Conservation (phyloP, 768 basidiomycete genomes). For the Imleria badia region DNA sequence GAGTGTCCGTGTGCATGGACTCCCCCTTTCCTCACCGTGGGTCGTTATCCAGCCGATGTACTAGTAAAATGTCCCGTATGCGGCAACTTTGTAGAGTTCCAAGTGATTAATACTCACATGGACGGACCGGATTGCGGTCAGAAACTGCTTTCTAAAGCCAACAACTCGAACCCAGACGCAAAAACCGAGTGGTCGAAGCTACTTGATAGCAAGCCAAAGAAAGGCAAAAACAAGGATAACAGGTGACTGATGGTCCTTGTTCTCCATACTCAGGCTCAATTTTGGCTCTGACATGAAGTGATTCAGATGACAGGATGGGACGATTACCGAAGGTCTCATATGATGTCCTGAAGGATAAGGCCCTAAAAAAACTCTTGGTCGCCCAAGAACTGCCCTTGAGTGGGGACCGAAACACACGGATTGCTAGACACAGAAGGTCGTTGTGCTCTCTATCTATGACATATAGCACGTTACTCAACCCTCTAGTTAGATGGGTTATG, state of each 20-base stretch:
- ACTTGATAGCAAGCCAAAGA: slow-evolving; percentile 30
- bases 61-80: slow-evolving; percentile 67
- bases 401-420: slow-evolving; percentile 52
- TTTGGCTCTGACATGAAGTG: slow-evolving; percentile 18
- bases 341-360: slow-evolving; percentile 58
- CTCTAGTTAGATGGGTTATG: slow-evolving; percentile 57
- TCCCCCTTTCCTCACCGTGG: neutral
- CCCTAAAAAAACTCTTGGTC: slow-evolving; percentile 53
- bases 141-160: slow-evolving; percentile 14
- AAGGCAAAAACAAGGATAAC: slow-evolving; percentile 44
- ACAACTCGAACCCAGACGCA: slow-evolving; percentile 23
- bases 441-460: too few species aligned
- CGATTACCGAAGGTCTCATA: slow-evolving; percentile 68
- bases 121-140: slow-evolving; percentile 51
- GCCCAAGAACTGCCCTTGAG: slow-evolving; percentile 49
- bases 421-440: slow-evolving; percentile 61
- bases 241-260: slow-evolving; percentile 8
- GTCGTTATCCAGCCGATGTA: slow-evolving; percentile 28
- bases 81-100: slow-evolving; percentile 40
- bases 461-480: too few species aligned
- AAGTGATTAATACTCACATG: slow-evolving; percentile 62
- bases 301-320: slow-evolving; percentile 36
- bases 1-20: neutral
- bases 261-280: slow-evolving; percentile 8
- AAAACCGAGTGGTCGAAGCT: slow-evolving; percentile 47